phyloP scores from a whole-genome alignment of 345 rosid species.

The Acer yangbiense region DNA sequence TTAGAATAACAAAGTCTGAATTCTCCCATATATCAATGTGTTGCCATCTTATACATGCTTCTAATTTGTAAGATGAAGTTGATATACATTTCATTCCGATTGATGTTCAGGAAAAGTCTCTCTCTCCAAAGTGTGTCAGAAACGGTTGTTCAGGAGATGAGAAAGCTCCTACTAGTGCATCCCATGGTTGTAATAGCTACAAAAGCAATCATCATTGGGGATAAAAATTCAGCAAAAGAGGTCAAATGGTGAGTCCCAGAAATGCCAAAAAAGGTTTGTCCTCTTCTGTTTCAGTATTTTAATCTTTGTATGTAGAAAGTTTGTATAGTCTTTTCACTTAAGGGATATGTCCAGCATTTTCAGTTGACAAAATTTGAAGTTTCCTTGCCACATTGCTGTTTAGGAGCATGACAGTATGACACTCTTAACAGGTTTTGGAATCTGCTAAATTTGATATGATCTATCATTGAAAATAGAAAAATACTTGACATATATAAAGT shows the following conservation, averaged over 20 bases:
- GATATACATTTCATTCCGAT: slow-evolving; percentile 3
- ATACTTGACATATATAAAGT: too few species aligned
- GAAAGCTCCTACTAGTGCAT: slow-evolving; percentile 61
- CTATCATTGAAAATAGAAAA: too few species aligned
- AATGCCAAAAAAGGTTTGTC: not conserved
- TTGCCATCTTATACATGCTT: not conserved
- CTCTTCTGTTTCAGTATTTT: not conserved
- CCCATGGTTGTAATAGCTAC: slow-evolving; percentile 69
- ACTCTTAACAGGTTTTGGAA: too few species aligned
- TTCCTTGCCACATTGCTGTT: too few species aligned
- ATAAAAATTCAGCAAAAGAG: slow-evolving; percentile 38
- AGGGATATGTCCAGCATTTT: not conserved
- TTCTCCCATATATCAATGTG: too few species aligned
- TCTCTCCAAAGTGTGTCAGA: slow-evolving; percentile 62
- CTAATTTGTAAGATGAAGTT: slow-evolving; percentile 9
- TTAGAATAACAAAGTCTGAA: too few species aligned
- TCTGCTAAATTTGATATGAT: too few species aligned
- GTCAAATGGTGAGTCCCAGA: slow-evolving; percentile 41
- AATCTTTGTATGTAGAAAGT: not conserved
- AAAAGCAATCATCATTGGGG: slow-evolving; percentile 54
- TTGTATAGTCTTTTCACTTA: not conserved
- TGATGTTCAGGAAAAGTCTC: slow-evolving; percentile 56
- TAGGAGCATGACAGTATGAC: too few species aligned
- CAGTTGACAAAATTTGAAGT: too few species aligned
- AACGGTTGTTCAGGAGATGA: slow-evolving; percentile 67